Evolutionary conservation across 306 rosid genomes (phyloP).

Genomic region (Oemleria cerasiformis): DNA sequence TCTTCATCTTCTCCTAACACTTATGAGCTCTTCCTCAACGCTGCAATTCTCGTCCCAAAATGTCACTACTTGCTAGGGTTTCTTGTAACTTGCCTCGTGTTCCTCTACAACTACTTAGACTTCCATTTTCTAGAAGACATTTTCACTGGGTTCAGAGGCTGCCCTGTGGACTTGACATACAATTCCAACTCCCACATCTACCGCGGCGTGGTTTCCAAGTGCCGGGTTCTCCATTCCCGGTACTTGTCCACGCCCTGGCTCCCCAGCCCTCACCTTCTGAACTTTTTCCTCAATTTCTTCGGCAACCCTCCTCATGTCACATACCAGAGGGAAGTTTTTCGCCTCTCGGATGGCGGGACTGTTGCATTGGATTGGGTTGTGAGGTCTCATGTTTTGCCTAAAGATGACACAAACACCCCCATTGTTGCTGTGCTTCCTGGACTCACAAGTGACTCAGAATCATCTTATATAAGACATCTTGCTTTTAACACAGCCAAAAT

Average conservation of each 20-base stretch:
- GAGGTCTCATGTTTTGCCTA: slow-evolving; percentile 25
- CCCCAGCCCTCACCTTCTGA: slow-evolving; percentile 75
- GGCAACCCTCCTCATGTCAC: slow-evolving; percentile 63
- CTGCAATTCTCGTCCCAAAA: slow-evolving; percentile 45
- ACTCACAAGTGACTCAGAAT: slow-evolving; percentile 70
- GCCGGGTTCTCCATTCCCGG: slow-evolving; percentile 61
- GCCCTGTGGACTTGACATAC: slow-evolving; percentile 41
- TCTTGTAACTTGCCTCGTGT: slow-evolving; percentile 5
- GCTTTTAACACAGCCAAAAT: slow-evolving; percentile 68
- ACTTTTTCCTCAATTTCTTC: slow-evolving; percentile 56
- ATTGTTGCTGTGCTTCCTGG: slow-evolving; percentile 68
- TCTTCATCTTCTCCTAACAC: slow-evolving; percentile 16
- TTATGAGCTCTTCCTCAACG: slow-evolving; percentile 40
- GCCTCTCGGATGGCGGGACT: slow-evolving; percentile 29
- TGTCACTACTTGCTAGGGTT: slow-evolving; percentile 37
- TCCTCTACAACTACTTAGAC: slow-evolving; percentile 64
- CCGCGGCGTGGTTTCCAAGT: slow-evolving; percentile 62
- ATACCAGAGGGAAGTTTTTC: slow-evolving; percentile 42
- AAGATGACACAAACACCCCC: slow-evolving; percentile 54
- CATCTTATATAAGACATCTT: slow-evolving; percentile 82
- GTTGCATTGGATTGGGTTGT: slow-evolving; percentile 38
- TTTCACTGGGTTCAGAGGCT: slow-evolving; percentile 49
- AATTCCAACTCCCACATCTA: slow-evolving; percentile 46
- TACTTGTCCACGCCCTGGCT: slow-evolving; percentile 73
- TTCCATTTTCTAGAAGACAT: slow-evolving; percentile 52